Evolutionary conservation across 164 flowering plant species (phyloP).

Genomic region (Kalanchoe fedtschenkoi): DNA sequence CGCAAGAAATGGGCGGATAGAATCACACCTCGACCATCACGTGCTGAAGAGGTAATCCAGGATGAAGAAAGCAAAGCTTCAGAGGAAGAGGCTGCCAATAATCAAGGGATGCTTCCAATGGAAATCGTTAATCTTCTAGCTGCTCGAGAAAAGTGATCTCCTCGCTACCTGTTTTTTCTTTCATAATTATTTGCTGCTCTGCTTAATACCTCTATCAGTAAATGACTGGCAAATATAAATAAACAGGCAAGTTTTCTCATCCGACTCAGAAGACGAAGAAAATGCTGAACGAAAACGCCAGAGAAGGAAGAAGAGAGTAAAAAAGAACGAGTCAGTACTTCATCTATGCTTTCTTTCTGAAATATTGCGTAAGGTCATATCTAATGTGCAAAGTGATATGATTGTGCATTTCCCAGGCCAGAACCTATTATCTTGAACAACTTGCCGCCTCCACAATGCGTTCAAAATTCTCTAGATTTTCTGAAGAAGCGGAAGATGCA

Average conservation of each 20-base stretch:
- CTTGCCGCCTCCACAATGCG: conserved; percentile 51
- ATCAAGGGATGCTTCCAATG: conserved; percentile 58
- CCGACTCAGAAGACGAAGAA: conserved; percentile 78
- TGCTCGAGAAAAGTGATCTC: conserved; percentile 56
- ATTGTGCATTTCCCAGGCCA: conserved; percentile 31
- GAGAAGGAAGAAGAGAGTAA: conserved; percentile 36
- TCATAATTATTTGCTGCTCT: background rate
- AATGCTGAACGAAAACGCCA: conserved; percentile 22
- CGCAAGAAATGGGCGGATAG: conserved; percentile 60
- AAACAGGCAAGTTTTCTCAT: conserved; percentile 56
- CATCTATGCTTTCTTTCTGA: no score
- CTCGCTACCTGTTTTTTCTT: conserved; percentile 3
- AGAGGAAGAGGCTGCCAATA: conserved; percentile 15
- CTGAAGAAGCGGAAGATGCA: conserved; percentile 66
- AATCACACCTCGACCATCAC: conserved; percentile 31
- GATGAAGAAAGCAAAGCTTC: conserved; percentile 29
- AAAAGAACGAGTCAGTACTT: conserved; percentile 44
- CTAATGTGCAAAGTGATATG: background rate
- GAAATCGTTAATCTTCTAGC: conserved; percentile 63
- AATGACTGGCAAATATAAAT: background rate
- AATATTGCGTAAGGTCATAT: no score
- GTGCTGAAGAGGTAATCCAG: conserved; percentile 14
- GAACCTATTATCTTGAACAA: conserved; percentile 56
- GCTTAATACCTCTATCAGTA: background rate
- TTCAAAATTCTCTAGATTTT: conserved; percentile 59